These are phyloP conservation scores for Phytophthora lateralis DNA, from an alignment of 352 stramenopile species.

Conservation along the genomic window DNA sequence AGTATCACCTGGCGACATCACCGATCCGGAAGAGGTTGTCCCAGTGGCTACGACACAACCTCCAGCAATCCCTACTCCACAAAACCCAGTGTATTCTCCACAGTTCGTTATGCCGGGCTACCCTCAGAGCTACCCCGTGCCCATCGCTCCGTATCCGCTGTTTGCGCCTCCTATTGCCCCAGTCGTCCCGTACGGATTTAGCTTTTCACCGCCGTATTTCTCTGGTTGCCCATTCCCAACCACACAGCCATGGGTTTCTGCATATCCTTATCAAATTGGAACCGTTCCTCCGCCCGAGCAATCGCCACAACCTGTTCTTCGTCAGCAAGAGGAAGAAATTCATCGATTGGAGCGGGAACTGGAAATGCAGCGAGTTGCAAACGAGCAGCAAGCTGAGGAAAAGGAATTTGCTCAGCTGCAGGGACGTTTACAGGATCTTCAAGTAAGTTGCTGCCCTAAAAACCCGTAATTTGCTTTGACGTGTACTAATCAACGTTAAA, in stretches of 20 bases:
- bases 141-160: slow-evolving; percentile 6
- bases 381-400: slow-evolving; percentile 26
- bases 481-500: slow-evolving; percentile 29
- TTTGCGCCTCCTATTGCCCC: slow-evolving; percentile 12
- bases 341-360: slow-evolving; percentile 34
- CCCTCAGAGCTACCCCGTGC: slow-evolving; percentile 5
- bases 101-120: slow-evolving; percentile 9
- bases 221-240: slow-evolving; percentile 11
- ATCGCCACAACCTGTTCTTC: slow-evolving; percentile 6
- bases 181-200: slow-evolving; percentile 21
- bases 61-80: neutral
- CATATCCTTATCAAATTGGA: slow-evolving; percentile 7
- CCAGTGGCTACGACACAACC: neutral
- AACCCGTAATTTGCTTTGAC: slow-evolving; percentile 1
- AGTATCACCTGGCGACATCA: neutral
- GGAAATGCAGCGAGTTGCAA: slow-evolving; percentile 17
- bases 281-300: slow-evolving; percentile 8
- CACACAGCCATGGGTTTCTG: slow-evolving; percentile 12
- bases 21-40: neutral
- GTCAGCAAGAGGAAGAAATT: slow-evolving; percentile 33
- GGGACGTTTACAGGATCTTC: slow-evolving; percentile 24
- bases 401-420: slow-evolving; percentile 37
- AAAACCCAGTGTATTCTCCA: slow-evolving; percentile 3
- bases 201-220: slow-evolving; percentile 24
- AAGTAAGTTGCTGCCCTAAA: slow-evolving; percentile 22